Base-by-base conservation (phyloP, 2,329 filamentous ascomycete genomes). In the Fulvia fulva region DNA sequence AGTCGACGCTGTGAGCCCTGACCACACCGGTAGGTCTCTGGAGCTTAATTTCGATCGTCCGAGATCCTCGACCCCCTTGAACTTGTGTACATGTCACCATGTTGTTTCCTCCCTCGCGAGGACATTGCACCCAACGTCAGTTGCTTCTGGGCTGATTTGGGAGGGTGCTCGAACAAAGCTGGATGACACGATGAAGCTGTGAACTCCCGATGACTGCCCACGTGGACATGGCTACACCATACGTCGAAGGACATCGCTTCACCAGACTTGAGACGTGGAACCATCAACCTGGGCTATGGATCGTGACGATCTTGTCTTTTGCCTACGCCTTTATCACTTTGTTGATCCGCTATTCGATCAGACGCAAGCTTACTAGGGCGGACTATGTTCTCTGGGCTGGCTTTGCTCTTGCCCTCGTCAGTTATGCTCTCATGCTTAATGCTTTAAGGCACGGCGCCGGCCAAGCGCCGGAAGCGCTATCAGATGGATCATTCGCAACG, bases 341-440 rank as follows among this genome's bases (percentile, higher is more conserved):
- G 28, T 5, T 30, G 28, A 5, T 11, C 11, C 28, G 28, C 5
- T 11, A 5, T 30, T 5, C 28, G 28, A 11, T 30, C 28, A 30
- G 28, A 26, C 51, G 26, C 51, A 53, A 53, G 19, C 43, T 53
- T 8, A 53, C 32, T 14, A 37, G 34, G 6, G 43, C 51, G 4
- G 30, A 53, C 28, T 32, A 14, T 22, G 22, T 43, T 19, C 14
- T 53, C 1, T 41, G n/a, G 32, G 51, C 51, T 22, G 51, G 32
- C n/a, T 53, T 41, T 26, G 34, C 43, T 23, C 41, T 43, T 7
- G 51, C 9, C 5, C 21, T 26, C 1, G 2, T 53, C 16, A 53
- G 30, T 32, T 53, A 53, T 53, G 51, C 51, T 30, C 26, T 53
- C 3, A 53, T 53, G 51, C 43, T 53, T 43, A 32, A 32, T 23